A percentile compares a stretch with the other conserved stretches of the same genome.
Conservation (phyloP, 495 filamentous ascomycete species). For the Aspergillus ellipticus region DNA sequence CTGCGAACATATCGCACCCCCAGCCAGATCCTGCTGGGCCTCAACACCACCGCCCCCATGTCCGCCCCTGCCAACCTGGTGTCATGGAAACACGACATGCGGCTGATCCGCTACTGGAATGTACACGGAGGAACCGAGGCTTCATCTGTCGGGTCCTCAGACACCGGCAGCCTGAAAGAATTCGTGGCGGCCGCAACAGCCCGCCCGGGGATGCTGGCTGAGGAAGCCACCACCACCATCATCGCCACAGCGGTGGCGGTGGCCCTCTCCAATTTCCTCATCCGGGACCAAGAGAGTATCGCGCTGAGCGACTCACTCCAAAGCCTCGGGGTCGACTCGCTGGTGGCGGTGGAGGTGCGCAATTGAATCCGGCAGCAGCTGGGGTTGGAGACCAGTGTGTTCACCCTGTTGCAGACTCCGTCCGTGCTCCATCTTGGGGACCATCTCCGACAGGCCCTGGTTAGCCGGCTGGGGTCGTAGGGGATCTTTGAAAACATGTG, state of each 20-base stretch:
- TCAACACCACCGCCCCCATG: neutral
- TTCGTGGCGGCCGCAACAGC: neutral
- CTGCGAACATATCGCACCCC: neutral
- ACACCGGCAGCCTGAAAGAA: neutral
- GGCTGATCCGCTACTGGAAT: neutral
- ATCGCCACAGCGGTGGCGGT: neutral
- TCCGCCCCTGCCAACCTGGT: neutral
- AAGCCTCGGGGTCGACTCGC: neutral
- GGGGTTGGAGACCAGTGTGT: neutral
- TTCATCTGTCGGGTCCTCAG: neutral
- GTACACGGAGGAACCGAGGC: neutral
- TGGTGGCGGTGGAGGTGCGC: conserved; percentile 5
- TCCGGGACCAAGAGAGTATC: neutral
- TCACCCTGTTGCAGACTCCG: neutral
- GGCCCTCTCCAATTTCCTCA: neutral
- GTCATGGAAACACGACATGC: neutral
- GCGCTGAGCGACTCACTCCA: neutral
- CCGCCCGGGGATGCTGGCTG: neutral
- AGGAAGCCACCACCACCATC: neutral
- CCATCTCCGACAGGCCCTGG: neutral
- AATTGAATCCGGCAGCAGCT: conserved; percentile 4
- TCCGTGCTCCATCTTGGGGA: neutral
- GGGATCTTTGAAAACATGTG: too few species aligned
- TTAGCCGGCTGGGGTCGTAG: neutral
- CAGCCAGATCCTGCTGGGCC: conserved; percentile 1